Evolutionary conservation across 164 flowering plant species (phyloP).

Genomic region (Umbilicus rupestris): DNA sequence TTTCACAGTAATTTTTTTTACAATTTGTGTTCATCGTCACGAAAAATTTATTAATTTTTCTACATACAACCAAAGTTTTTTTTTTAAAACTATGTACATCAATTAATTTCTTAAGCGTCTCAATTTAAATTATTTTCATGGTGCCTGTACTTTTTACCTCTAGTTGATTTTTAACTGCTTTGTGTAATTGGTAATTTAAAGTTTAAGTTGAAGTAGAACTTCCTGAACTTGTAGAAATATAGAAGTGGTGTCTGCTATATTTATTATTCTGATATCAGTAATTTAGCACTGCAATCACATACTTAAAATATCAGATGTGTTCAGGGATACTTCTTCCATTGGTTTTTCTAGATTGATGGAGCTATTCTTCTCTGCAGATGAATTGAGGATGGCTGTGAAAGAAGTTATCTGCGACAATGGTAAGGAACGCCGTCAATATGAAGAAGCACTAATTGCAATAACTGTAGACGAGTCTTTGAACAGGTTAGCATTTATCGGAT

Average conservation of each 20-base stretch:
- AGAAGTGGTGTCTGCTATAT: background rate
- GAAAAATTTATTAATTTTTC: too few relatives aligned
- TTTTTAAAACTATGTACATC: too few relatives aligned
- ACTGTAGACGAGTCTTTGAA: constrained; percentile 85
- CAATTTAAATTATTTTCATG: too few relatives aligned
- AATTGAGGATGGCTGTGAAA: constrained; percentile 82
- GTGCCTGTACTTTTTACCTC: too few relatives aligned
- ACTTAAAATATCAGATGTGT: background rate
- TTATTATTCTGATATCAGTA: background rate
- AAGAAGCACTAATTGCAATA: constrained; percentile 79
- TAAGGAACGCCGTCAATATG: constrained; percentile 49
- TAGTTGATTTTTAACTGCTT: too few relatives aligned
- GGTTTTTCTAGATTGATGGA: background rate
- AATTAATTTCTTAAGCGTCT: too few relatives aligned
- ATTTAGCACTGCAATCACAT: background rate
- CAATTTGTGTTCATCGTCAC: background rate
- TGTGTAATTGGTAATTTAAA: background rate
- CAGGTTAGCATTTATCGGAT: constrained; percentile 29
- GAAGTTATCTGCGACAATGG: constrained; percentile 65
- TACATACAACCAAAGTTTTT: too few relatives aligned
- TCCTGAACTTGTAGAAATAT: background rate
- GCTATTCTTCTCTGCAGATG: constrained; percentile 42
- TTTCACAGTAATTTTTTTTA: background rate
- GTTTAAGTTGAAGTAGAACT: background rate
- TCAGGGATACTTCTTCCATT: background rate